Conservation (phyloP, 257 asterid species). For the Thymus mandschuricus region DNA sequence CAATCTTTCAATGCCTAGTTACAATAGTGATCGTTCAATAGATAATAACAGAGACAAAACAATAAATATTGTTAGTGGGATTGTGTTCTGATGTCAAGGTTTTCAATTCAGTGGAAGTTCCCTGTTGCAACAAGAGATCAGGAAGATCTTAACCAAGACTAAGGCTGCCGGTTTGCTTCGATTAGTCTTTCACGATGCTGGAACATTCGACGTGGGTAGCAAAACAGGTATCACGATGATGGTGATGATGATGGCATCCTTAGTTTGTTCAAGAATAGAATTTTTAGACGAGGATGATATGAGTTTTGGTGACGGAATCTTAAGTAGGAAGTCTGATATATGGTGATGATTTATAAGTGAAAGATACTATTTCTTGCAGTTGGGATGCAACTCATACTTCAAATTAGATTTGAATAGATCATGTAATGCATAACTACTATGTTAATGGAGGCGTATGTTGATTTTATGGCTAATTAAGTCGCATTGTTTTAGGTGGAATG, state of each 20-base stretch:
- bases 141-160: slow-evolving; percentile 64
- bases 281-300: neutral
- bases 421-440: neutral
- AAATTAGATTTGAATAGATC: slow-evolving; percentile 5
- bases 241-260: neutral
- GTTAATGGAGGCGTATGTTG: neutral
- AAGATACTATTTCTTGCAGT: slow-evolving; percentile 1
- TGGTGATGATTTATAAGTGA: neutral
- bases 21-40: neutral
- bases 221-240: slow-evolving; percentile 47
- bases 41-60: neutral
- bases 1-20: neutral
- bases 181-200: slow-evolving; percentile 97
- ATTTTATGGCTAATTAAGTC: slow-evolving; percentile 13
- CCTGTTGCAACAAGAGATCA: slow-evolving; percentile 65
- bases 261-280: neutral
- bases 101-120: slow-evolving; percentile 47
- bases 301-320: neutral
- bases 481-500: slow-evolving; percentile 76
- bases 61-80: neutral
- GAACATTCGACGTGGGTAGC: slow-evolving; percentile 71
- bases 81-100: slow-evolving; percentile 27
- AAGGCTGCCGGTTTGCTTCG: slow-evolving; percentile 94
- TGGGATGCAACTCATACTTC: neutral
- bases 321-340: neutral